phyloP scores from a whole-genome alignment of 2,329 filamentous ascomycete genomes.

The Alternaria sp. region DNA sequence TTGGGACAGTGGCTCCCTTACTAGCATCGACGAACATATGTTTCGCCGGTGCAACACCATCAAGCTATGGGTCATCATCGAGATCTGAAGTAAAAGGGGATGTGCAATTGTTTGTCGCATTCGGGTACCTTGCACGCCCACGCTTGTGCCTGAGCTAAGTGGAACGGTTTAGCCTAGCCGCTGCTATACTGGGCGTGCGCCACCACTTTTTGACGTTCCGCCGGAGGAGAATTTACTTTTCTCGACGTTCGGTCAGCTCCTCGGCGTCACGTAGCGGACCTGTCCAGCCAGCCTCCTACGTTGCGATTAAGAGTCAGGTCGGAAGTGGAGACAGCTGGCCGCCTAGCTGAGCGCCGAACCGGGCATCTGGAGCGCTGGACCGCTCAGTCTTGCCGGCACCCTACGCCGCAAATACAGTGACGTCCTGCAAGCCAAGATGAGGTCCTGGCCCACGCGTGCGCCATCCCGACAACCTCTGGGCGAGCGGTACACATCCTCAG shows the following conservation, averaged over 20 bases:
- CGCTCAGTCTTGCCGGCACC: not conserved
- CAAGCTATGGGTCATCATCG: not conserved
- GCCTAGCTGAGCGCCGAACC: not conserved
- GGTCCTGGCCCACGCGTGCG: not conserved
- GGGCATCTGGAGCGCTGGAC: not conserved
- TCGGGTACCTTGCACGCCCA: not conserved
- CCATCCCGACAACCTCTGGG: not conserved
- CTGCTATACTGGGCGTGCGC: conserved; percentile 10
- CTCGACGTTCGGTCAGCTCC: not conserved
- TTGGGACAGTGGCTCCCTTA: not conserved
- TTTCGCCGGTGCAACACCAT: conserved; percentile 3
- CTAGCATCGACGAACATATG: conserved; percentile 4
- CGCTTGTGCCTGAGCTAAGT: conserved; percentile 8
- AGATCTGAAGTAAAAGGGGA: not conserved
- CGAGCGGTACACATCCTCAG: not conserved
- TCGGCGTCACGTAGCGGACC: conserved; percentile 9
- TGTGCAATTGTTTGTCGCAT: not conserved
- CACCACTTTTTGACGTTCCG: conserved; percentile 2
- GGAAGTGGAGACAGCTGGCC: not conserved
- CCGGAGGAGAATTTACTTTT: conserved; percentile 11
- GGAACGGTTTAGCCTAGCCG: conserved; percentile 6
- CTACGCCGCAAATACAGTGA: not conserved
- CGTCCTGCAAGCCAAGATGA: conserved; percentile 1
- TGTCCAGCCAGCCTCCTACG: conserved; percentile 2
- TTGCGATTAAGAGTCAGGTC: conserved; percentile 1